These are phyloP conservation scores for Anastatica hierochuntica DNA, from an alignment of 345 rosid species.

Conservation along the genomic window DNA sequence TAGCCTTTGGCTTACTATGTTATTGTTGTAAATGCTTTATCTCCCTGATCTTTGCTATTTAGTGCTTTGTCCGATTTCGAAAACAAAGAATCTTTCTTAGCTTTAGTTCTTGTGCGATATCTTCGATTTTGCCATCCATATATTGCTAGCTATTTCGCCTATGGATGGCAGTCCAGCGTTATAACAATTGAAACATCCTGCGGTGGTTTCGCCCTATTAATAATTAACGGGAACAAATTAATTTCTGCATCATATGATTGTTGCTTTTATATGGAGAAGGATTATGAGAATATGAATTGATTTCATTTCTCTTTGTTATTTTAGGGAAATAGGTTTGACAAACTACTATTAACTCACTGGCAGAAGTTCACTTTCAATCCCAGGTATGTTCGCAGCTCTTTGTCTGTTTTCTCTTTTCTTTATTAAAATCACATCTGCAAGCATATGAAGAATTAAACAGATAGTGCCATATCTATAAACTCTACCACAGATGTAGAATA, in stretches of 20 bases:
- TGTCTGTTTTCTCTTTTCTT: background rate
- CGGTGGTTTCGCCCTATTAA: too few relatives aligned
- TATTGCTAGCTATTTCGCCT: background rate
- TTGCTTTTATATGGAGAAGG: background rate
- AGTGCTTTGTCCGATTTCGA: too few relatives aligned
- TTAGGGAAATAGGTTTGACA: constrained; percentile 79
- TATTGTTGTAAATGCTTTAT: background rate
- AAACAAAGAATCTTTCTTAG: too few relatives aligned
- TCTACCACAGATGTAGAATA: background rate
- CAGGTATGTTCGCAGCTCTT: constrained; percentile 40
- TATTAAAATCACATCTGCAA: background rate
- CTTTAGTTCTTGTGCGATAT: background rate
- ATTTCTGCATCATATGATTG: background rate
- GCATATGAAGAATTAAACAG: background rate
- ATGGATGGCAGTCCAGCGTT: background rate
- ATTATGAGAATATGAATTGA: background rate
- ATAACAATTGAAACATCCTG: background rate
- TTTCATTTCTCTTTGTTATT: constrained; percentile 4
- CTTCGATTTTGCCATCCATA: too few relatives aligned
- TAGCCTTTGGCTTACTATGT: background rate
- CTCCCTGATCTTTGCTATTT: background rate
- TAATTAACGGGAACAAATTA: background rate
- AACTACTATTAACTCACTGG: constrained; percentile 87
- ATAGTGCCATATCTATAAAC: background rate
- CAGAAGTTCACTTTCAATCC: constrained; percentile 95